Conservation (phyloP, 306 rosid genomes). For the Glycine soja region DNA sequence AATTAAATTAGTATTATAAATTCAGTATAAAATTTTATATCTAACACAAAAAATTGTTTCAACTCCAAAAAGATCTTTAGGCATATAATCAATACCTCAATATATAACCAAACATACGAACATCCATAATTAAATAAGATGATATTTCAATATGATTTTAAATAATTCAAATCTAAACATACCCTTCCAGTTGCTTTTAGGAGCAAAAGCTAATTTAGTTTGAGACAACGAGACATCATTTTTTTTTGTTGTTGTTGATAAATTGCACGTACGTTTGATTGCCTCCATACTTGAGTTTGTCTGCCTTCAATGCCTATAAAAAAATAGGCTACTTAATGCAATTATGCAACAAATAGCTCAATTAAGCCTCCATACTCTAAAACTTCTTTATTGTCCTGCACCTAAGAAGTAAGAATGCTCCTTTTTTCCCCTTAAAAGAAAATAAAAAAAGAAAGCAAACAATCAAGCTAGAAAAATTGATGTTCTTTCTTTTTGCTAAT, state of each 20-base stretch:
- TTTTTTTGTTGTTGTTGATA: neutral
- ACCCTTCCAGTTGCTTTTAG: neutral
- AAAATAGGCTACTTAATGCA: neutral
- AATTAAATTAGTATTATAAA: neutral
- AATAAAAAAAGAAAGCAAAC: neutral
- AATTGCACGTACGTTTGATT: neutral
- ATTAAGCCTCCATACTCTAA: neutral
- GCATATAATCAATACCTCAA: neutral
- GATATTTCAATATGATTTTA: too few relatives aligned
- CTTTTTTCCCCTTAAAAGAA: neutral
- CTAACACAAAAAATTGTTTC: neutral
- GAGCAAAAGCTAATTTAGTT: neutral
- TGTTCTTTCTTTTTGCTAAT: neutral
- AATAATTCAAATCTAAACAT: neutral
- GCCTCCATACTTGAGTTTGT: too few relatives aligned
- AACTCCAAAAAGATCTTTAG: neutral
- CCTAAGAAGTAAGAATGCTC: neutral
- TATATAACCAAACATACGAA: neutral
- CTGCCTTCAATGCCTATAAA: neutral
- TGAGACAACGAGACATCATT: neutral
- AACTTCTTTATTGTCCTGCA: neutral
- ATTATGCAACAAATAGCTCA: neutral
- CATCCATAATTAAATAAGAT: too few relatives aligned
- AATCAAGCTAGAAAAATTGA: neutral
- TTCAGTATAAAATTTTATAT: neutral